phyloP scores from a whole-genome alignment of 768 basidiomycete genomes.

The Russula sp. region DNA sequence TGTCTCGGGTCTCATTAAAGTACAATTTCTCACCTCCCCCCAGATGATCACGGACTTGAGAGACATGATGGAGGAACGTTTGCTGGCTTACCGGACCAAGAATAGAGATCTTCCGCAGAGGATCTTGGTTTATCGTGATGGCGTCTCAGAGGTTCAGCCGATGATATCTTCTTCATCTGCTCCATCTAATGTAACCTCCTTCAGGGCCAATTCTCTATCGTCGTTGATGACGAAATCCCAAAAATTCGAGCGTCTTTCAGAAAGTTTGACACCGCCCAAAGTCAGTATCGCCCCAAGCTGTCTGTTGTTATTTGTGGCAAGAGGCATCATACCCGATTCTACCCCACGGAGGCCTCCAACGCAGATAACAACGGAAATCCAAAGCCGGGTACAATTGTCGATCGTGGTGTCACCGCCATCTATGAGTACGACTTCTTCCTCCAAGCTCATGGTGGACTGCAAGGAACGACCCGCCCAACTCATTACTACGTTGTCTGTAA shows the following conservation, averaged over 20 bases:
- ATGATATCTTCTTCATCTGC: neutral
- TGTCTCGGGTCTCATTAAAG: neutral
- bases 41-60: slow-evolving; percentile 50
- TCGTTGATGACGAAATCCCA: slow-evolving; percentile 46
- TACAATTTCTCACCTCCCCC: neutral
- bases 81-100: slow-evolving; percentile 41
- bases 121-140: slow-evolving; percentile 62
- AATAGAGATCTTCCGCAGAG: slow-evolving; percentile 45
- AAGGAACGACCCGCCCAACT: slow-evolving; percentile 49
- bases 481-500: slow-evolving; percentile 57
- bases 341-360: slow-evolving; percentile 44
- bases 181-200: neutral
- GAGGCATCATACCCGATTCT: slow-evolving; percentile 58
- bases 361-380: slow-evolving; percentile 52
- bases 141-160: slow-evolving; percentile 70
- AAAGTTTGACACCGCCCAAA: slow-evolving; percentile 39
- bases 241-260: slow-evolving; percentile 44
- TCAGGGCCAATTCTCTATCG: slow-evolving; percentile 50
- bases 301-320: slow-evolving; percentile 57
- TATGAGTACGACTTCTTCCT: slow-evolving; percentile 58
- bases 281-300: slow-evolving; percentile 46
- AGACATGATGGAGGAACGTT: slow-evolving; percentile 49
- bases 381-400: slow-evolving; percentile 52
- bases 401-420: slow-evolving; percentile 52
- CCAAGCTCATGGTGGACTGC: slow-evolving; percentile 51